phyloP scores from a whole-genome alignment of 2,329 filamentous ascomycete species.

The Alternaria longipes region DNA sequence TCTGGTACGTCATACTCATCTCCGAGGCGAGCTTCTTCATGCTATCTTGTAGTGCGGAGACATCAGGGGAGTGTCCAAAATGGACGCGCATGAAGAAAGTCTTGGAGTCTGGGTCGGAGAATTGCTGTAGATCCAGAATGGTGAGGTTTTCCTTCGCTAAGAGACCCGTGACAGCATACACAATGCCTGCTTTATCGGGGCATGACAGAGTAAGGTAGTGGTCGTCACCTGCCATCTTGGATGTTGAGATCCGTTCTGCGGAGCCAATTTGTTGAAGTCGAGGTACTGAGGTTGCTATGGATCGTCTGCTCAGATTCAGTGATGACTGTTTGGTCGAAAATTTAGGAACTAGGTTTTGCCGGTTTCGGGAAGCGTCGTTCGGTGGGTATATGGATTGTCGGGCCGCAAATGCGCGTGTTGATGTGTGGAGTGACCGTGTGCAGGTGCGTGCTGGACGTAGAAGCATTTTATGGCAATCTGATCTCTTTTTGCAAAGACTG shows the following conservation, averaged over 20 bases:
- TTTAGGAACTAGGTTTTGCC: constrained; percentile 42
- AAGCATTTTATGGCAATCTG: constrained; percentile 29
- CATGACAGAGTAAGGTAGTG: constrained; percentile 77
- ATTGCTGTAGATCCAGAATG: constrained; percentile 86
- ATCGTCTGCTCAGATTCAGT: constrained; percentile 19
- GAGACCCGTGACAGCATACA: constrained; percentile 82
- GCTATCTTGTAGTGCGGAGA: constrained; percentile 59
- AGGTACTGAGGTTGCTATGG: constrained; percentile 27
- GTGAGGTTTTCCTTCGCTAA: constrained; percentile 78
- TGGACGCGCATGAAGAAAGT: constrained; percentile 91
- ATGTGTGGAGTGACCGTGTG: constrained; percentile 27
- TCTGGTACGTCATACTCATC: constrained; percentile 75
- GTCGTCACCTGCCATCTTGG: constrained; percentile 43
- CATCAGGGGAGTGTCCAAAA: constrained; percentile 69
- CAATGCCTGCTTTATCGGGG: constrained; percentile 84
- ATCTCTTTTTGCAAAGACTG: constrained; percentile 12
- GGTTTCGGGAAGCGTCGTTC: constrained; percentile 40
- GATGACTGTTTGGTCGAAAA: constrained; percentile 39
- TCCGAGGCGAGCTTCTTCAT: constrained; percentile 70
- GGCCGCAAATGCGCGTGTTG: constrained; percentile 30
- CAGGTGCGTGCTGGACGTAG: constrained; percentile 27
- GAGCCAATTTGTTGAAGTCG: constrained; percentile 34
- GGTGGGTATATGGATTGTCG: constrained; percentile 27
- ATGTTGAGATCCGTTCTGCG: constrained; percentile 36
- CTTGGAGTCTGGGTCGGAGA: constrained; percentile 76